Evolutionary conservation across 2,329 filamentous ascomycete genomes (phyloP), one percentile per base, ranked within the genome.

Genomic region (Cadophora gregata): DNA sequence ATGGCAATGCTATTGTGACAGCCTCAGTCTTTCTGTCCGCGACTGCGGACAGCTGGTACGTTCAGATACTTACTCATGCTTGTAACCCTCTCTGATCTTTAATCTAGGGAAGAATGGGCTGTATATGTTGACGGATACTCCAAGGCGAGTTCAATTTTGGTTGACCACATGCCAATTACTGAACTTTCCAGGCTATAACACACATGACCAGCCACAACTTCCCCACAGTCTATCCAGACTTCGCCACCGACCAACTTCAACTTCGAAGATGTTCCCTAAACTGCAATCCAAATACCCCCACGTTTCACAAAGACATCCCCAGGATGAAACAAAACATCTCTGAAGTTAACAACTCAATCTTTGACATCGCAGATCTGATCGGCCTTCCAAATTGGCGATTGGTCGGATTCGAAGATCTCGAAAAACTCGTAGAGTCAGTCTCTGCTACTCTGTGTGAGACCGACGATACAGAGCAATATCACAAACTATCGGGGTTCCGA

Each of bases 111-210:
- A 2, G 65, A 72, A 60, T 70, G 68, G 65, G 56, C 65, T 14
- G 65, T 72, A 1, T 72, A 70, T 27, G 63, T 72, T 10, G 67
- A 72, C 29, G 70, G 70, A 6, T 72, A 67, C 29, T 65, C 68
- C 14, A 70, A 62, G 55, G 64, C 66, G 3, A 10, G 42, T 42
- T 27, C 36, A 45, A 10, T n/a, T 24, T 7, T n/a, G n/a, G n/a
- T n/a, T n/a, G n/a, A n/a, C n/a, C n/a, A n/a, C n/a, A n/a, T n/a
- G n/a, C 4, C 8, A n/a, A 25, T 10, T 50, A 10, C 25, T 64
- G 21, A 58, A n/a, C 16, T 45, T 31, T 45, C 0, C 21, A 70
- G 68, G 64, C 68, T 19, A 48, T 71, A 14, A 56, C 64, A n/a
- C 55, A 67, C 8, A 70, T 71, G 2, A 38, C 29, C 19, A 25